phyloP scores from a whole-genome alignment of 768 basidiomycete genomes.

The Hericium rajendrae region DNA sequence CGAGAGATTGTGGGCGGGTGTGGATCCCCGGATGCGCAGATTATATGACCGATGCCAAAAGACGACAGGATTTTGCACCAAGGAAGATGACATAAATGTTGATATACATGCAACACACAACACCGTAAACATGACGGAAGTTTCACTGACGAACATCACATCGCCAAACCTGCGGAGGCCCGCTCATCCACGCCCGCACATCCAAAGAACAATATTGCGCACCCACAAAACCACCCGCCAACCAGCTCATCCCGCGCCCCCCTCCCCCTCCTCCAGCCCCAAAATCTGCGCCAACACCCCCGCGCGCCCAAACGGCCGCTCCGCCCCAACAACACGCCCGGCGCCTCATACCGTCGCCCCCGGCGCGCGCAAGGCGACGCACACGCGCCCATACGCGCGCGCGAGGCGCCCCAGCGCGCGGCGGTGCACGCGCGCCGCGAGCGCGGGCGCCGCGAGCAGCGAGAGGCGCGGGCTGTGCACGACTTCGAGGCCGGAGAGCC shows the following conservation, averaged over 20 bases:
- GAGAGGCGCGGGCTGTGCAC: conserved; percentile 74
- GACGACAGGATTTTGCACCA: too few relatives aligned
- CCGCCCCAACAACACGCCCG: conserved; percentile 68
- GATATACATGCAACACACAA: too few relatives aligned
- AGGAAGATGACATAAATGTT: too few relatives aligned
- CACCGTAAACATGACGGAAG: too few relatives aligned
- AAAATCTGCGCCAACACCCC: conserved; percentile 69
- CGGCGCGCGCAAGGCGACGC: conserved; percentile 64
- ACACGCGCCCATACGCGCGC: conserved; percentile 60
- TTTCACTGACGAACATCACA: too few relatives aligned
- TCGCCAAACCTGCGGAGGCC: too few relatives aligned
- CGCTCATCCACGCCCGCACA: too few relatives aligned
- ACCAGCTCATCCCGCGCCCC: not conserved
- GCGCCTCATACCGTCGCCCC: conserved; percentile 89
- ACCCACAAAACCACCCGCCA: too few relatives aligned
- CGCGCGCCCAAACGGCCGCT: conserved; percentile 76
- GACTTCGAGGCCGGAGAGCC: conserved; percentile 78
- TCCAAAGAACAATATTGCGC: too few relatives aligned
- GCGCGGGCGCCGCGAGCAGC: conserved; percentile 54
- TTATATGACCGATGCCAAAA: too few relatives aligned
- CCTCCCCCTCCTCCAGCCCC: conserved; percentile 45
- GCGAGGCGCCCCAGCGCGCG: conserved; percentile 62
- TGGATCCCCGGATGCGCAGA: too few relatives aligned
- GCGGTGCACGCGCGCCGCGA: conserved; percentile 67
- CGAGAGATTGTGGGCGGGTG: too few relatives aligned